phyloP scores from a whole-genome alignment of 73 alveolate species.

The Stentor coeruleus region DNA sequence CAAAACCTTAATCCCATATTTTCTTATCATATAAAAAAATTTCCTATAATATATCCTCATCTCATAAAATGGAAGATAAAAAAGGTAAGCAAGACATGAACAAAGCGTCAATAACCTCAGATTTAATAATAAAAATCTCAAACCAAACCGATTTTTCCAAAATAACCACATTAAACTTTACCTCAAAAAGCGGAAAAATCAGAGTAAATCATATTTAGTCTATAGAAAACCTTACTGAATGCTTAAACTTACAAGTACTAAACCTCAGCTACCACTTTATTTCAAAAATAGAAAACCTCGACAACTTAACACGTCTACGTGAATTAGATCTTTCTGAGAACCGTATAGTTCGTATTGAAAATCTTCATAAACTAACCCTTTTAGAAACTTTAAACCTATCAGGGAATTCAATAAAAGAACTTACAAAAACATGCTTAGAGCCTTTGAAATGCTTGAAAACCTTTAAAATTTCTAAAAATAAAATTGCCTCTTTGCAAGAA shows the following conservation, averaged over 20 bases:
- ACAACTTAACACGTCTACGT: slow-evolving; percentile 50
- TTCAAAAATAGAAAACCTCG: slow-evolving; percentile 66
- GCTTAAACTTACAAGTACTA: slow-evolving; percentile 68
- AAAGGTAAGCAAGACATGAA: background rate
- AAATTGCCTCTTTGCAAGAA: background rate
- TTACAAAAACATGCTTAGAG: background rate
- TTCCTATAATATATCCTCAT: no score
- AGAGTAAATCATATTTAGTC: slow-evolving; percentile 63
- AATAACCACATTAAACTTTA: background rate
- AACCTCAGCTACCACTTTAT: slow-evolving; percentile 75
- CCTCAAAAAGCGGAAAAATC: slow-evolving; percentile 3
- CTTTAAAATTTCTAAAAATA: background rate
- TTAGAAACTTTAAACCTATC: background rate
- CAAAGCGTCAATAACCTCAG: background rate
- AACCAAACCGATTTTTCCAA: background rate
- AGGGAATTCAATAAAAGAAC: slow-evolving; percentile 9
- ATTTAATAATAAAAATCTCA: background rate
- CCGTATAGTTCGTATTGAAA: slow-evolving; percentile 62
- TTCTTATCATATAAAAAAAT: no score
- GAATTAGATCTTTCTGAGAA: slow-evolving; percentile 82
- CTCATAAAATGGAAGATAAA: background rate
- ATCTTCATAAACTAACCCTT: slow-evolving; percentile 25
- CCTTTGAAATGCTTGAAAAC: background rate
- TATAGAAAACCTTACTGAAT: slow-evolving; percentile 62
- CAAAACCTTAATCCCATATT: no score